Evolutionary conservation across 306 rosid species (phyloP).

Genomic region (Dryas drummondii): DNA sequence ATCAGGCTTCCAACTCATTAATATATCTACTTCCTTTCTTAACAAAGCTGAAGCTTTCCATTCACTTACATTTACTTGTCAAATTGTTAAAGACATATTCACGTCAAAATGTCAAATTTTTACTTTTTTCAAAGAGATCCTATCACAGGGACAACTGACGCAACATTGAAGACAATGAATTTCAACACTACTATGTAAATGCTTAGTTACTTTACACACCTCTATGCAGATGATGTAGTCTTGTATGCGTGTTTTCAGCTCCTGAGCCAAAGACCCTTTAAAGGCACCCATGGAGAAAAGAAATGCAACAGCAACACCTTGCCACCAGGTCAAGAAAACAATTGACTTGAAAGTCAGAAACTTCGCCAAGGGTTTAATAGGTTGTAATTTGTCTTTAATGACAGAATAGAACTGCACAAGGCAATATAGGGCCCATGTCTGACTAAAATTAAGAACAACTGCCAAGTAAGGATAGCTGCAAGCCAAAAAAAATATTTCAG

Average conservation of each 20-base stretch:
- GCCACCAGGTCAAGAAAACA: constrained; percentile 99
- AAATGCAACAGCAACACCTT: constrained; percentile 93
- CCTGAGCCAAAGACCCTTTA: constrained; percentile 78
- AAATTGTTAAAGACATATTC: background rate
- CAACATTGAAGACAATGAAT: constrained; percentile 5
- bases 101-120: background rate
- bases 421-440: constrained; percentile 97
- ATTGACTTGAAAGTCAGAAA: constrained; percentile 89
- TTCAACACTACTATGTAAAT: constrained; percentile 8
- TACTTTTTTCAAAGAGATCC: background rate
- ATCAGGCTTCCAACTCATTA: background rate
- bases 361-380: constrained; percentile 90
- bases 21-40: background rate
- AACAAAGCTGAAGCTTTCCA: background rate
- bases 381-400: constrained; percentile 78
- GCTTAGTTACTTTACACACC: constrained; percentile 39
- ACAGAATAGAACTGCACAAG: constrained; percentile 96
- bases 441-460: constrained; percentile 91
- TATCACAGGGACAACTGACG: background rate
- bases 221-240: constrained; percentile 97
- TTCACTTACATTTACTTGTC: background rate
- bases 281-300: constrained; percentile 85
- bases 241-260: constrained; percentile 83
- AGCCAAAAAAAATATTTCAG: constrained; percentile 31
- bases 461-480: constrained; percentile 98